phyloP scores from a whole-genome alignment of 306 rosid genomes.

The Gleditsia sinensis region DNA sequence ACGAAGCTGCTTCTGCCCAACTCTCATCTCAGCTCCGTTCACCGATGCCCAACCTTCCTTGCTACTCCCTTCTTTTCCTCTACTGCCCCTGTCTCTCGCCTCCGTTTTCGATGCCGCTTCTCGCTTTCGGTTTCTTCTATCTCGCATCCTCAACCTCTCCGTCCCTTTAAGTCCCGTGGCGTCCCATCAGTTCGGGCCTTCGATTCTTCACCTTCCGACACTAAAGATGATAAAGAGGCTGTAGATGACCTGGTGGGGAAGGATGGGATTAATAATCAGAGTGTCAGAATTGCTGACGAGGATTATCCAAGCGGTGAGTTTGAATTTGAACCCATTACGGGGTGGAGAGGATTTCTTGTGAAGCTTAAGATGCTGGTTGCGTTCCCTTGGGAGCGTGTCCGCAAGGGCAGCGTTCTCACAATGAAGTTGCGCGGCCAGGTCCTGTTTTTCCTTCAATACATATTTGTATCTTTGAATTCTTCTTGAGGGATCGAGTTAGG shows the following conservation, averaged over 20 bases:
- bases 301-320: constrained; percentile 76
- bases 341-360: constrained; percentile 63
- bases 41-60: constrained; percentile 20
- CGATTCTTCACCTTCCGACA: constrained; percentile 42
- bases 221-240: constrained; percentile 24
- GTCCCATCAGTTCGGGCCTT: constrained; percentile 48
- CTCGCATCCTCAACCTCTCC: constrained; percentile 22
- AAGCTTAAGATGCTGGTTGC: constrained; percentile 79
- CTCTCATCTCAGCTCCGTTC: constrained; percentile 40
- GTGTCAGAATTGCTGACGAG: constrained; percentile 13
- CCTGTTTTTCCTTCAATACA: background rate
- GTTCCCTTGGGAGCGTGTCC: constrained; percentile 85
- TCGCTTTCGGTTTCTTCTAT: constrained; percentile 14
- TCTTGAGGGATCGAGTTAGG: background rate
- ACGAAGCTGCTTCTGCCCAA: constrained; percentile 55
- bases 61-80: constrained; percentile 2
- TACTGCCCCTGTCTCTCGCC: constrained; percentile 8
- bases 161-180: constrained; percentile 15
- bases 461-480: background rate
- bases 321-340: constrained; percentile 50
- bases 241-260: background rate
- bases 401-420: constrained; percentile 67
- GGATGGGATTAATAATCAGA: constrained; percentile 21
- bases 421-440: constrained; percentile 94
- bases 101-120: constrained; percentile 33